These are phyloP conservation scores for Boletellus sp. DNA, from an alignment of 768 basidiomycete genomes.

Conservation along the genomic window DNA sequence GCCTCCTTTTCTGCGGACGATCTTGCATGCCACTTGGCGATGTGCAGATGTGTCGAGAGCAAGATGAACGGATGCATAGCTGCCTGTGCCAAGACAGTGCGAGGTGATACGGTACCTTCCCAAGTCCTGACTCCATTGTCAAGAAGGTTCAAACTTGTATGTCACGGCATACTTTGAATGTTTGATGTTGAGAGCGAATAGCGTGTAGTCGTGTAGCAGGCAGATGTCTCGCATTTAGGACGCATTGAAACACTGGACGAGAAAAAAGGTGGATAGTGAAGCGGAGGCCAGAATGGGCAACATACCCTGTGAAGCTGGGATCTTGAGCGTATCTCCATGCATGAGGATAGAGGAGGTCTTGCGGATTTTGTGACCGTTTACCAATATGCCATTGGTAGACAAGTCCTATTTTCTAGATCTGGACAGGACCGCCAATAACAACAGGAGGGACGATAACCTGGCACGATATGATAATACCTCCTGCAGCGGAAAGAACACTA, in stretches of 20 bases:
- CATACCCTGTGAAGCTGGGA: slow-evolving; percentile 64
- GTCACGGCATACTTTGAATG: slow-evolving; percentile 46
- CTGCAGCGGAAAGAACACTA: slow-evolving; percentile 67
- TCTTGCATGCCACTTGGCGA: slow-evolving; percentile 82
- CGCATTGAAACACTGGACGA: slow-evolving; percentile 59
- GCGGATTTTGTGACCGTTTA: slow-evolving; percentile 67
- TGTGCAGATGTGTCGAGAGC: slow-evolving; percentile 61
- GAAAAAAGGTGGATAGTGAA: background rate
- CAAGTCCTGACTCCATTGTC: slow-evolving; percentile 42
- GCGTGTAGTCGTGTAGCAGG: slow-evolving; percentile 54
- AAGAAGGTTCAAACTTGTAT: background rate
- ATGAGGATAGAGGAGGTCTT: slow-evolving; percentile 69
- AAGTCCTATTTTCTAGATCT: slow-evolving; percentile 47
- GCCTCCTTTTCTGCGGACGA: slow-evolving; percentile 59
- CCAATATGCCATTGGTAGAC: slow-evolving; percentile 69
- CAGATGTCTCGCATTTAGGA: slow-evolving; percentile 52
- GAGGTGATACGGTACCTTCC: slow-evolving; percentile 72
- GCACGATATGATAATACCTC: slow-evolving; percentile 75
- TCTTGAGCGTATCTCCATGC: slow-evolving; percentile 68
- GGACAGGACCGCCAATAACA: background rate
- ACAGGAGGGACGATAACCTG: slow-evolving; percentile 43
- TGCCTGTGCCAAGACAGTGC: slow-evolving; percentile 76
- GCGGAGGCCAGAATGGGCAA: background rate
- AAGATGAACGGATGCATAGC: slow-evolving; percentile 79
- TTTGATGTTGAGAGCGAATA: slow-evolving; percentile 50